These are phyloP conservation scores for Paraconiothyrium brasiliense DNA, from an alignment of 2,329 filamentous ascomycete genomes.

Conservation along the genomic window DNA sequence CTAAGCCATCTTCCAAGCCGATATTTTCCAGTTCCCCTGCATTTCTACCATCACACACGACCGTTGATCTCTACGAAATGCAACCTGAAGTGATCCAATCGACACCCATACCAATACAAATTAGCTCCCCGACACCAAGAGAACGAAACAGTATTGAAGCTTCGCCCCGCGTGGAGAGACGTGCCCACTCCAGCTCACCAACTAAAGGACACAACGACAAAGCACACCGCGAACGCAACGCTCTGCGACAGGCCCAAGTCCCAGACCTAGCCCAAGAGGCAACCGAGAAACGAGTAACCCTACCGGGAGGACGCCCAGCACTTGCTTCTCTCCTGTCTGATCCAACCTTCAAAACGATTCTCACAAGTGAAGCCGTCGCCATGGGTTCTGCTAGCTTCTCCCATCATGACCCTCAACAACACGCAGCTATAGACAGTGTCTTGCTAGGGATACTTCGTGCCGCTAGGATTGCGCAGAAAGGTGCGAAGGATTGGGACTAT, in stretches of 20 bases:
- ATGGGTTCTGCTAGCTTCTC: not conserved
- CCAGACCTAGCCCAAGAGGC: not conserved
- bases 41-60: not conserved
- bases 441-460: not conserved
- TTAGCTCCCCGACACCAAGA: not conserved
- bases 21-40: not conserved
- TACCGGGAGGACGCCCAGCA: not conserved
- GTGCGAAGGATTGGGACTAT: not conserved
- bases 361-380: not conserved
- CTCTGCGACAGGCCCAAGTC: not conserved
- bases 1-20: not conserved
- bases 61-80: too few relatives aligned
- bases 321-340: not conserved
- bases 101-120: not conserved
- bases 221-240: not conserved
- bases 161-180: not conserved
- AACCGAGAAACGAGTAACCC: not conserved
- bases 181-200: constrained; percentile 1
- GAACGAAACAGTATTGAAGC: not conserved
- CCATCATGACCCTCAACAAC: not conserved
- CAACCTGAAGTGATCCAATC: too few relatives aligned
- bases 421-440: not conserved
- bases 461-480: not conserved
- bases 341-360: not conserved
- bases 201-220: not conserved